These are phyloP conservation scores for Myriosclerotinia curreyana DNA, from an alignment of 2,329 filamentous ascomycete genomes.

Conservation along the genomic window DNA sequence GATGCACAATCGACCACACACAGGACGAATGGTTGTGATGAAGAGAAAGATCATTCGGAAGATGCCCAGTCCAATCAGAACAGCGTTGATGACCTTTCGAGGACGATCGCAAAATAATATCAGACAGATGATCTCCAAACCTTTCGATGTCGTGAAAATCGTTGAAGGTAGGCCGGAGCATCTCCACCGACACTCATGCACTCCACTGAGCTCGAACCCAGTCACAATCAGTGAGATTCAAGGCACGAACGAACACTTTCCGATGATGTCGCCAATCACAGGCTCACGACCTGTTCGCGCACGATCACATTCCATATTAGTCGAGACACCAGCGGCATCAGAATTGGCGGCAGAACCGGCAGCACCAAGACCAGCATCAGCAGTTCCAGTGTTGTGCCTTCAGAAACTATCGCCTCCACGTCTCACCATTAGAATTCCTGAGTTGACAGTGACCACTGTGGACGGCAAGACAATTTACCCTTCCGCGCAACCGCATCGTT, in stretches of 20 bases:
- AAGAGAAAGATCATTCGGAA: constrained; percentile 2
- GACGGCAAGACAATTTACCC: not conserved
- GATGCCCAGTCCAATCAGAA: not conserved
- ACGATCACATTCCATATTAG: not conserved
- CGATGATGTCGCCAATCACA: not conserved
- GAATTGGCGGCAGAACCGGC: not conserved
- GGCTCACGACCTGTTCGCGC: not conserved
- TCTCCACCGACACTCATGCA: not conserved
- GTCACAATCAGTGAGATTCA: not conserved
- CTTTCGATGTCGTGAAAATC: not conserved
- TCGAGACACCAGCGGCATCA: not conserved
- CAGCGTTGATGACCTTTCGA: not conserved
- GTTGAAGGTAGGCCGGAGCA: not conserved
- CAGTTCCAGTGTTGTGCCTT: not conserved
- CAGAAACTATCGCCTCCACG: not conserved
- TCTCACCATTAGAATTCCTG: not conserved
- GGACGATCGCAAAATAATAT: not conserved
- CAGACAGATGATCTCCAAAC: not conserved
- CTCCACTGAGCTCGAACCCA: constrained; percentile 3
- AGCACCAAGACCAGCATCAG: not conserved
- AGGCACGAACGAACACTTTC: not conserved
- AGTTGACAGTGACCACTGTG: not conserved
- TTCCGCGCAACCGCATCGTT: not conserved
- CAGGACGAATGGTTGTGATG: not conserved
- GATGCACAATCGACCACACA: not conserved